Base-by-base conservation (phyloP, 1,284 basidiomycete genomes). In the Cutaneotrichosporon mucoides region DNA sequence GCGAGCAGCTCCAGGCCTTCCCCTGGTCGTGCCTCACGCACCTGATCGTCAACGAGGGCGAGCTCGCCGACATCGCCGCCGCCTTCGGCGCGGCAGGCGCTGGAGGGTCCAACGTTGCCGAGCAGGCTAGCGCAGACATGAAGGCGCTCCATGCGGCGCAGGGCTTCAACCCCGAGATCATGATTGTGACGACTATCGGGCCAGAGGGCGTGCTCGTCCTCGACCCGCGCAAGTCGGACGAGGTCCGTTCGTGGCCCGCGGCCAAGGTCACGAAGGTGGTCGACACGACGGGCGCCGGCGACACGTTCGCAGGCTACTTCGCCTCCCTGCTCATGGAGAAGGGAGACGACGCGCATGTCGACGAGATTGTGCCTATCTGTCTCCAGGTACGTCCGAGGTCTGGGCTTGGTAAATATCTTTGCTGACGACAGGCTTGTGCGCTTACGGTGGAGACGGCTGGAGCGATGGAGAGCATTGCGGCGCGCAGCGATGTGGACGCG, bases 41-140 rank as follows among this genome's bases (percentile, higher is more conserved):
- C 76, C 72, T 84, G 24, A 73, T 84, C 34, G 79, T 84, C 42
- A 84, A 84, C 65, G 79, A 83, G 61, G 82, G 81, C 16, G 83
- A 84, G 62, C 61, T 70, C 9, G 64, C 59, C n/a, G 68, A 66
- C 55, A 66, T 73, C 9, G 60, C 68, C 7, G 8, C 36, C 9
- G 69, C 67, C 15, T 68, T 70, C 47, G 51, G 35, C 16, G 51
- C 56, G 13, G 42, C 48, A 3, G 49, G 42, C 10, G 59, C 43
- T 33, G 49, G 36, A 6, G 37, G 37, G 36, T 13, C n/a, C 33
- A 48, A 35, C 44, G 55, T 56, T 10, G 55, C 55, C 11, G 59
- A 52, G 8, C 43, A 35, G 4, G 55, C 55, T 4, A 53, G 13
- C 13, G 47, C 37, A 13, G 50, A 53, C 47, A 61, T 61, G 60